These are phyloP conservation scores for Venturia carpophila DNA, from an alignment of 2,329 filamentous ascomycete genomes.

Conservation along the genomic window DNA sequence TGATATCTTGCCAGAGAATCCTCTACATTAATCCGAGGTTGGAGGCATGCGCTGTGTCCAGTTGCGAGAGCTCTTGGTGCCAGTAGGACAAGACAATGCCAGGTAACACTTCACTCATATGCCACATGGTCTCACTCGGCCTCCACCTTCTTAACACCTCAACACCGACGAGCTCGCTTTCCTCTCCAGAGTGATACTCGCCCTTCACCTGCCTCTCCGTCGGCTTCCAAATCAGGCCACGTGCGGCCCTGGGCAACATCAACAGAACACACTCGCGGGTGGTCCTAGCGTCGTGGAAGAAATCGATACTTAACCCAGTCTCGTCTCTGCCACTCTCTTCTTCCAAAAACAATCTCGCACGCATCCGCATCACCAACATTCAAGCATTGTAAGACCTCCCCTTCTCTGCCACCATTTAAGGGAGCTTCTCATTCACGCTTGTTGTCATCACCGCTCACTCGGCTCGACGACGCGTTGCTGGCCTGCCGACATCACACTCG, in stretches of 20 bases:
- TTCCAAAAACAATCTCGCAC: conserved; percentile 1
- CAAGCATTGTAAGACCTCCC: conserved; percentile 5
- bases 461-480: background rate
- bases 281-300: background rate
- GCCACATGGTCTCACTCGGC: background rate
- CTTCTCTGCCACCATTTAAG: background rate
- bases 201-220: background rate
- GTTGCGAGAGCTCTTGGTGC: background rate
- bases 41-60: background rate
- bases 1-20: background rate
- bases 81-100: background rate
- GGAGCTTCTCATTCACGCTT: background rate
- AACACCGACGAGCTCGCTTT: background rate
- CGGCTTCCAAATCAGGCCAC: background rate
- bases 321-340: background rate
- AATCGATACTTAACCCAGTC: background rate
- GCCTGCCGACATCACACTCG: background rate
- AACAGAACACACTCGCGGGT: background rate
- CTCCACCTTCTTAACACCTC: background rate
- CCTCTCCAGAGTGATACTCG: background rate
- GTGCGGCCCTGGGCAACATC: conserved; percentile 2
- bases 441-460: background rate
- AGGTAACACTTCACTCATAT: conserved; percentile 12
- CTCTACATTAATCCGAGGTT: background rate
- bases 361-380: background rate